Base-by-base conservation (phyloP, 345 rosid species). In the Populus simonii region DNA sequence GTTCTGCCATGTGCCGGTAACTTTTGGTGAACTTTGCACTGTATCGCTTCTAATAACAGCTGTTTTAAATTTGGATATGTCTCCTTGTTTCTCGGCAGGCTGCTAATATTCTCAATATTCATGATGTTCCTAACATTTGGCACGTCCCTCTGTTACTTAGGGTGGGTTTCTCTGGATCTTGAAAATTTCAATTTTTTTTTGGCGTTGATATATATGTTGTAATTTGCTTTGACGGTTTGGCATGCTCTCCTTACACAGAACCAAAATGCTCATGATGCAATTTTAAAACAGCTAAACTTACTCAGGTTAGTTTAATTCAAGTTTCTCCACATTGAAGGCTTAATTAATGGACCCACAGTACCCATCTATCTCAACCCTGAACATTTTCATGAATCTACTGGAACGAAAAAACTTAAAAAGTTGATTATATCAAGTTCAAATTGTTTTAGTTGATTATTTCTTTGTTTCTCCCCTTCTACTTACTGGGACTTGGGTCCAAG, bases 221-320 rank as follows among this genome's bases (percentile, higher is more conserved):
- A 74, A 51, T 70, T 59, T 74, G 74, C 66, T 73, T 81, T 79
- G 61, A 55, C 25, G 8, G 23, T 22, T 8, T 8, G 74, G 73
- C 70, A 8, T 69, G 38, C 53, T 31, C 55, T 82, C 72, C 49
- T 82, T 80, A 77, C 78, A 49, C 92, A 95, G 99, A 92, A 84
- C 89, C 99, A 95, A 88, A 92, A 95, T 81, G 98, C 93, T 66
- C 98, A 95, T 86, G 76, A 80, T 72, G 88, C 99, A 29, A 90
- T 95, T 83, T 85, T 93, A 69, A 89, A 87, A 65, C 99, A 93
- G 86, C 88, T 95, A 62, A 83, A 88, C 82, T 83, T 93, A 76
- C 74, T 85, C 75, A 85, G 96, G 98, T 95, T 80, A 87, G 89
- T 81, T 68, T 75, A 13, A 17, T 57, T 70, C 62, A 29, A n/a